A percentile compares a stretch with the other conserved stretches of the same genome.
These are phyloP conservation scores for Neonectria magnoliae DNA, from an alignment of 2,329 filamentous ascomycete species.

Conservation along the genomic window DNA sequence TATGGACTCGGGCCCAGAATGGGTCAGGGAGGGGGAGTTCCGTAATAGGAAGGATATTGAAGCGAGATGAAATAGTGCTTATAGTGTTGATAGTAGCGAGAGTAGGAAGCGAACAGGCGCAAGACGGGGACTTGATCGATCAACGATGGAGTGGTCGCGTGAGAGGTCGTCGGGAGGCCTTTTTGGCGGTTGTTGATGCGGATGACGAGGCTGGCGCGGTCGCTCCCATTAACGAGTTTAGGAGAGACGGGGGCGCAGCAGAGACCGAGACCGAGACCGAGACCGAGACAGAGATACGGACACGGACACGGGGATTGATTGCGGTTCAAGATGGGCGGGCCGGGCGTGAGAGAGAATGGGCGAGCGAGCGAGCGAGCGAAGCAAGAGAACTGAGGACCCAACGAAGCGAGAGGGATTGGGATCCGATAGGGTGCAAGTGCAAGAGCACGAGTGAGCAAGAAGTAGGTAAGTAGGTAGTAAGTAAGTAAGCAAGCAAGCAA, in stretches of 20 bases:
- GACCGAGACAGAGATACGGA: too few relatives aligned
- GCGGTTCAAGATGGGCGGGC: constrained; percentile 13
- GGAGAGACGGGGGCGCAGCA: constrained; percentile 28
- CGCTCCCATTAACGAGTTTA: constrained; percentile 16
- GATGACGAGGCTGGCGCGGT: not conserved
- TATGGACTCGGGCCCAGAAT: constrained; percentile 33
- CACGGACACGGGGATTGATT: not conserved
- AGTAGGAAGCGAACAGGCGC: constrained; percentile 27
- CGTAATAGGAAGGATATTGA: constrained; percentile 35
- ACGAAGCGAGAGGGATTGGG: constrained; percentile 13
- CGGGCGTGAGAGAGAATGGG: not conserved
- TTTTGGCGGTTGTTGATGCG: not conserved
- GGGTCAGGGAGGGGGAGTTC: constrained; percentile 31
- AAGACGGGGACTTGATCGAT: constrained; percentile 33
- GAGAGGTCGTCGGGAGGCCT: not conserved
- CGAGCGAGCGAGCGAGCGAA: constrained; percentile 5
- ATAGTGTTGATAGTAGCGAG: constrained; percentile 31
- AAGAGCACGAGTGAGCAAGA: not conserved
- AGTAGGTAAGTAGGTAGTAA: too few relatives aligned
- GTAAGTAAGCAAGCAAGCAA: constrained; percentile 13
- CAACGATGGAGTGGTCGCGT: constrained; percentile 36
- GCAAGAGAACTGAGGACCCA: constrained; percentile 15
- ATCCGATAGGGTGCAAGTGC: not conserved
- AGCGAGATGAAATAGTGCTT: constrained; percentile 33
- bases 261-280: not conserved